These are phyloP conservation scores for Boletus sp. DNA, from an alignment of 1,284 basidiomycete genomes.

Conservation along the genomic window DNA sequence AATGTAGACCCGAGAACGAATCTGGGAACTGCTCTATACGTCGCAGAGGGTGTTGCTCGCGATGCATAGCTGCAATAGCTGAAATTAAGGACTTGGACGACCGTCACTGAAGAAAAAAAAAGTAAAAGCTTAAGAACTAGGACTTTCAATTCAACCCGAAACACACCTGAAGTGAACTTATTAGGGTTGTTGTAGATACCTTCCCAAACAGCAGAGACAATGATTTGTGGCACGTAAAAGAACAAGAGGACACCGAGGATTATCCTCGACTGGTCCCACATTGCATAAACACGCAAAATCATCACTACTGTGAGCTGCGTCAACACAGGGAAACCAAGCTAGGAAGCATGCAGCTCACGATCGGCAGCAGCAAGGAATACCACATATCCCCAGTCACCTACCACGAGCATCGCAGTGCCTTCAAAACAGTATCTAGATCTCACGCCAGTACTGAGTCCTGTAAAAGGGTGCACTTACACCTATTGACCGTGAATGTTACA, in stretches of 20 bases:
- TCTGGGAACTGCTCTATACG: slow-evolving; percentile 14
- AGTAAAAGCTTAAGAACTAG: not conserved
- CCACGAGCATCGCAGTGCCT: slow-evolving; percentile 4
- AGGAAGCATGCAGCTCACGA: not conserved
- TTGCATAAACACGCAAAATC: slow-evolving; percentile 15
- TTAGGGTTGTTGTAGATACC: slow-evolving; percentile 5
- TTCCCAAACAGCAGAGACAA: slow-evolving; percentile 7
- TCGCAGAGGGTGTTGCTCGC: not conserved
- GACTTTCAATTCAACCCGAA: too few species aligned
- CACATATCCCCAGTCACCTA: slow-evolving; percentile 13
- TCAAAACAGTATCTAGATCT: not conserved
- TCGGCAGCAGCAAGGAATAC: slow-evolving; percentile 14
- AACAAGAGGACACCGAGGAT: slow-evolving; percentile 10
- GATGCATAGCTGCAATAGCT: slow-evolving; percentile 6
- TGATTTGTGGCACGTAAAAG: not conserved
- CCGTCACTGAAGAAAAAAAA: not conserved
- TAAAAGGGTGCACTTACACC: slow-evolving; percentile 3
- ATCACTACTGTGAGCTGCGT: slow-evolving; percentile 12
- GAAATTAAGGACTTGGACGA: not conserved
- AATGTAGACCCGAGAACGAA: slow-evolving; percentile 3
- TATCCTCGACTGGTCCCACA: slow-evolving; percentile 10
- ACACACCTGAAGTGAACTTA: slow-evolving; percentile 4
- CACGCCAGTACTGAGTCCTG: not conserved
- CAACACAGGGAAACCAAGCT: not conserved
- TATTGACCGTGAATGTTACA: not conserved